These are phyloP conservation scores for Microthlaspi erraticum DNA, from an alignment of 345 rosid species.

Conservation along the genomic window DNA sequence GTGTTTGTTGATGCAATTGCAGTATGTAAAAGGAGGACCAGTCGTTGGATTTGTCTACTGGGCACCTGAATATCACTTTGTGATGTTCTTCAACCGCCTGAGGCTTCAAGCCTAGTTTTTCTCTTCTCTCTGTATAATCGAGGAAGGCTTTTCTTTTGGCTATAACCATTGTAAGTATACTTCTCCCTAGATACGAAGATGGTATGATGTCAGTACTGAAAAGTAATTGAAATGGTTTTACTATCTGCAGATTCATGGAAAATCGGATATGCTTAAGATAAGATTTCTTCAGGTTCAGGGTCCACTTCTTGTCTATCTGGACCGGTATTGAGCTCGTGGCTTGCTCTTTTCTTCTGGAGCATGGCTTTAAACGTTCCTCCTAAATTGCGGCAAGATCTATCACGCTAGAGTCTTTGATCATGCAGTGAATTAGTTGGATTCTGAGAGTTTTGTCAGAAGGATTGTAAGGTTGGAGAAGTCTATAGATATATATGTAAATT, in stretches of 20 bases:
- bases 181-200: not conserved
- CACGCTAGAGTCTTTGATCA: conserved; percentile 28
- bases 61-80: conserved; percentile 96
- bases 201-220: not conserved
- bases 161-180: conserved; percentile 16
- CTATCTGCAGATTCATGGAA: conserved; percentile 16
- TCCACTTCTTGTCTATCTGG: not conserved
- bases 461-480: conserved; percentile 29
- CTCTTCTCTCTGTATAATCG: conserved; percentile 43
- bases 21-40: conserved; percentile 95
- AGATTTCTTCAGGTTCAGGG: conserved; percentile 21
- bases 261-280: conserved; percentile 15
- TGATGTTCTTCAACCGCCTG: conserved; percentile 88
- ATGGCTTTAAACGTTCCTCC: conserved; percentile 21
- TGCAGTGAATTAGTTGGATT: conserved; percentile 13
- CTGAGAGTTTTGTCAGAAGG: conserved; percentile 19
- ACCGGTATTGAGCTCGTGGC: conserved; percentile 8
- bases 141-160: conserved; percentile 21
- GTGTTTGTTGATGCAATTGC: conserved; percentile 37
- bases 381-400: conserved; percentile 2
- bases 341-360: conserved; percentile 11
- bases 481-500: conserved; percentile 29
- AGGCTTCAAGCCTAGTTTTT: conserved; percentile 64
- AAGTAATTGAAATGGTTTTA: not conserved
- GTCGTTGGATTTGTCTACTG: conserved; percentile 92